Evolutionary conservation across 1,284 basidiomycete species (phyloP).

Genomic region (Albatrellus sp.): DNA sequence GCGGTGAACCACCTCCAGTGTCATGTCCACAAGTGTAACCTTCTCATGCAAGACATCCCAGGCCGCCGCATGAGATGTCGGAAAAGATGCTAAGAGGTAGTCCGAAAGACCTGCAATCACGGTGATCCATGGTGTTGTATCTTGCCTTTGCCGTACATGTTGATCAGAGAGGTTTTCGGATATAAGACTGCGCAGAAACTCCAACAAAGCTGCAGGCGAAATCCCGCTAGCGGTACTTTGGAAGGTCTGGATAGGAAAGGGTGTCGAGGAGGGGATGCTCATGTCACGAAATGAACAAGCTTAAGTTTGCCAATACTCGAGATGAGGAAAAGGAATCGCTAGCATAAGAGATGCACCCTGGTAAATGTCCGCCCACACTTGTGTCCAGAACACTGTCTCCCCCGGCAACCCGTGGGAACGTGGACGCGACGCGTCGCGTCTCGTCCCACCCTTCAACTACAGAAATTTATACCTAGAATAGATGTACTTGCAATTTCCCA

Average conservation of each 20-base stretch:
- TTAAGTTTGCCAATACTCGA: background rate
- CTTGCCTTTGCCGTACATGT: slow-evolving; percentile 16
- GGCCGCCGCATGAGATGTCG: slow-evolving; percentile 25
- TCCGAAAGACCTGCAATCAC: slow-evolving; percentile 38
- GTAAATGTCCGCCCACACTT: too few species aligned
- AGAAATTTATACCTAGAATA: background rate
- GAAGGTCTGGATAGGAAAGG: slow-evolving; percentile 26
- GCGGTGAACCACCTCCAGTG: slow-evolving; percentile 39
- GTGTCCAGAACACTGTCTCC: too few species aligned
- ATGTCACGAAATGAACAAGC: slow-evolving; percentile 10
- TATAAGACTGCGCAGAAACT: slow-evolving; percentile 30
- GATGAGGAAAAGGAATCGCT: background rate
- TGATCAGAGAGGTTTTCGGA: slow-evolving; percentile 21
- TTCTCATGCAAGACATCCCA: slow-evolving; percentile 49
- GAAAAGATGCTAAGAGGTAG: slow-evolving; percentile 38
- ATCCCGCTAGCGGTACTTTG: slow-evolving; percentile 23
- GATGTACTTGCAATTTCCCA: background rate
- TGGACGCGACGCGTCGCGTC: background rate
- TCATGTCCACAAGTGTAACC: slow-evolving; percentile 37
- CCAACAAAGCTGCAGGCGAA: slow-evolving; percentile 31
- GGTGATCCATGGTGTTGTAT: slow-evolving; percentile 23
- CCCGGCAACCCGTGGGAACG: too few species aligned
- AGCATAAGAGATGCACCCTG: background rate
- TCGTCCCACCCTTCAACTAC: background rate
- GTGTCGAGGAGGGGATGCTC: slow-evolving; percentile 20